phyloP scores from a whole-genome alignment of 2,329 filamentous ascomycete species.

The Trichocomaceae sp. region DNA sequence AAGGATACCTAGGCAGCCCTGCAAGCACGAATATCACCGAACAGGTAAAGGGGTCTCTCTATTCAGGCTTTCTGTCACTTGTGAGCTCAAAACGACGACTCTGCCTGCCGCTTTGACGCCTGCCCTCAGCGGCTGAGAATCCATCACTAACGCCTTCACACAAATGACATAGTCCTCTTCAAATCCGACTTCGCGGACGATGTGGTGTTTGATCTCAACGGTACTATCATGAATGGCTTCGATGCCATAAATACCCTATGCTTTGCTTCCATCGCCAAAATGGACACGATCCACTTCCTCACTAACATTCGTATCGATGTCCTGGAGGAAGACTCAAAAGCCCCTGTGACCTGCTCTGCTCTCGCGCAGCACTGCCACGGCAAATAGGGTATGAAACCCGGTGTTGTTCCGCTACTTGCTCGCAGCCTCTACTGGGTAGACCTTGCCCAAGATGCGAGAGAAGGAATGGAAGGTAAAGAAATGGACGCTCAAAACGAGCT shows the following conservation, averaged over 20 bases:
- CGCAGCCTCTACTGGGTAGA: conserved; percentile 26
- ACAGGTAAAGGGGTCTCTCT: too few species aligned
- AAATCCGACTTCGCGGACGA: conserved; percentile 24
- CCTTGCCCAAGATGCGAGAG: conserved; percentile 22
- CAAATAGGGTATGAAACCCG: conserved; percentile 22
- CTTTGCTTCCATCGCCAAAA: conserved; percentile 18
- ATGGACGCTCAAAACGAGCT: conserved; percentile 25
- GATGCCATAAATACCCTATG: conserved; percentile 17
- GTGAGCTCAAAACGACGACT: too few species aligned
- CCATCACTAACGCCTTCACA: conserved; percentile 30
- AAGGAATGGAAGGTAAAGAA: conserved; percentile 31
- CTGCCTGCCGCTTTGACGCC: conserved; percentile 1
- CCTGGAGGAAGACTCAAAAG: conserved; percentile 13
- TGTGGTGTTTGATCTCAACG: conserved; percentile 17
- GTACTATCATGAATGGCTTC: conserved; percentile 17
- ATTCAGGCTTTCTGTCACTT: too few species aligned
- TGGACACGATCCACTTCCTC: conserved; percentile 25
- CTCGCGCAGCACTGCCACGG: conserved; percentile 19
- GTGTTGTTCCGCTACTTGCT: conserved; percentile 19
- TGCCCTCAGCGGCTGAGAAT: conserved; percentile 23
- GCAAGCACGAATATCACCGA: too few species aligned
- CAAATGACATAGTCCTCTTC: conserved; percentile 22
- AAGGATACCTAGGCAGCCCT: too few species aligned
- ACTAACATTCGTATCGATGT: conserved; percentile 20
- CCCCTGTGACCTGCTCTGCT: conserved; percentile 15